A percentile compares a stretch with the other conserved stretches of the same genome.
Conservation (phyloP, 108 stramenopile species). For the Cyclostephanos tholiformis region DNA sequence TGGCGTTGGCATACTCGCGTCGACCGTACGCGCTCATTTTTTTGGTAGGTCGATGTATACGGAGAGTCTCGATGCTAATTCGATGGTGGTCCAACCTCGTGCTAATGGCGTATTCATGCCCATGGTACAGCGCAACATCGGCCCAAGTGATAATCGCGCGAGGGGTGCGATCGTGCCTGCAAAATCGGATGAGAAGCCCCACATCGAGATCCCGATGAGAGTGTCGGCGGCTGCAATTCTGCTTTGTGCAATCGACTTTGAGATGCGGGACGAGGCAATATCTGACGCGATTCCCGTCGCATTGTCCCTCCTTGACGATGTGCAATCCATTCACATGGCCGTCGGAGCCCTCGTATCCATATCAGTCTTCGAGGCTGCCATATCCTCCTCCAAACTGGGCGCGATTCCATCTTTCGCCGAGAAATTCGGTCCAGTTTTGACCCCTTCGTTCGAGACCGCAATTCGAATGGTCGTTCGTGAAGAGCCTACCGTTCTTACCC, state of each 20-base stretch:
- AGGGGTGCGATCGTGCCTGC: background rate
- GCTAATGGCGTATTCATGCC: conserved; percentile 25
- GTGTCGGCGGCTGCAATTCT: conserved; percentile 27
- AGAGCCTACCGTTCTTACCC: conserved; percentile 26
- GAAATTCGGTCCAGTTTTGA: conserved; percentile 13
- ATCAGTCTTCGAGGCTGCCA: conserved; percentile 20
- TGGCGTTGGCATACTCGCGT: conserved; percentile 20
- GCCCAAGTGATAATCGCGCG: conserved; percentile 3
- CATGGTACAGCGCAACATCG: conserved; percentile 20
- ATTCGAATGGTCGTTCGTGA: conserved; percentile 20
- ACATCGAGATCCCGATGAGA: conserved; percentile 16
- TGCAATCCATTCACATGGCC: conserved; percentile 23
- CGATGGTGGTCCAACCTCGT: conserved; percentile 1
- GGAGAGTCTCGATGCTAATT: background rate
- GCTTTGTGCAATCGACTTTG: conserved; percentile 15
- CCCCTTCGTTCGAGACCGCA: conserved; percentile 22
- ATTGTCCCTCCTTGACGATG: conserved; percentile 34
- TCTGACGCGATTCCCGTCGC: conserved; percentile 29
- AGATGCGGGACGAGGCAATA: conserved; percentile 10
- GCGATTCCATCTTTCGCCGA: conserved; percentile 9
- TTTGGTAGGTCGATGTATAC: conserved; percentile 18
- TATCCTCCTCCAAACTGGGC: background rate
- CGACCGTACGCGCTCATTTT: conserved; percentile 27
- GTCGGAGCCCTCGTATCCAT: conserved; percentile 34
- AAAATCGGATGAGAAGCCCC: conserved; percentile 7